A percentile compares a stretch with the other conserved stretches of the same genome.
Conservation (phyloP, 345 rosid genomes). For the Linum usitatissimum region DNA sequence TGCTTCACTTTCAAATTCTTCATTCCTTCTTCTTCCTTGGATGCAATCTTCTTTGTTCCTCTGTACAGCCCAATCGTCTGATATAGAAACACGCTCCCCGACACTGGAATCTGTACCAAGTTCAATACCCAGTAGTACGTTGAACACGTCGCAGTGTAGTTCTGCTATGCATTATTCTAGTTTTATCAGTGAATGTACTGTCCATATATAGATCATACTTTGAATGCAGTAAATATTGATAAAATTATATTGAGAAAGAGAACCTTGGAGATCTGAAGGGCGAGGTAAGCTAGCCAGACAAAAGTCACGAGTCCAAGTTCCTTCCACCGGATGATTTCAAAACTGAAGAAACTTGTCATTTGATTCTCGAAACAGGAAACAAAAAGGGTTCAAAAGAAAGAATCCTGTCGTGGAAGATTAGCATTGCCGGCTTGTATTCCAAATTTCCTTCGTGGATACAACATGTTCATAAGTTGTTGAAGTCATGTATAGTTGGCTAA, state of each 20-base stretch:
- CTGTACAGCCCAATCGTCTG: conserved; percentile 32
- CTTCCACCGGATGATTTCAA: neutral
- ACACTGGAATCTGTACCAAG: conserved; percentile 21
- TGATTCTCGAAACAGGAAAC: neutral
- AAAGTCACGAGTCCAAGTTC: conserved; percentile 2
- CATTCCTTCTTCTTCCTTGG: conserved; percentile 27
- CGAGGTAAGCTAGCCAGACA: conserved; percentile 1
- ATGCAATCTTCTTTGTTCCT: conserved; percentile 30
- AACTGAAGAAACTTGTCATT: neutral
- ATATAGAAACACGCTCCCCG: conserved; percentile 14
- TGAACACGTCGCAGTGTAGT: conserved; percentile 6
- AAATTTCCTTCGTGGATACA: neutral
- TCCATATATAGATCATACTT: neutral
- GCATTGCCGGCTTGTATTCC: neutral
- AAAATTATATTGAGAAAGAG: neutral
- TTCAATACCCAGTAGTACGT: neutral
- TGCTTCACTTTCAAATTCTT: conserved; percentile 12
- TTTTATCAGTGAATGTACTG: neutral
- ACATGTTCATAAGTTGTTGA: too few relatives aligned
- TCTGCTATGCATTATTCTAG: neutral
- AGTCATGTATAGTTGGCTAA: neutral
- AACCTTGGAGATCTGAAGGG: neutral
- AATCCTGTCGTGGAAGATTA: neutral
- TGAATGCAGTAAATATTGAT: neutral
- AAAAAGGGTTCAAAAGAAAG: neutral